Percentiles rank a stretch among this genome's conserved stretches.
Evolutionary conservation across 163 green algal species (phyloP).

Genomic region (Prototheca wickerhamii): DNA sequence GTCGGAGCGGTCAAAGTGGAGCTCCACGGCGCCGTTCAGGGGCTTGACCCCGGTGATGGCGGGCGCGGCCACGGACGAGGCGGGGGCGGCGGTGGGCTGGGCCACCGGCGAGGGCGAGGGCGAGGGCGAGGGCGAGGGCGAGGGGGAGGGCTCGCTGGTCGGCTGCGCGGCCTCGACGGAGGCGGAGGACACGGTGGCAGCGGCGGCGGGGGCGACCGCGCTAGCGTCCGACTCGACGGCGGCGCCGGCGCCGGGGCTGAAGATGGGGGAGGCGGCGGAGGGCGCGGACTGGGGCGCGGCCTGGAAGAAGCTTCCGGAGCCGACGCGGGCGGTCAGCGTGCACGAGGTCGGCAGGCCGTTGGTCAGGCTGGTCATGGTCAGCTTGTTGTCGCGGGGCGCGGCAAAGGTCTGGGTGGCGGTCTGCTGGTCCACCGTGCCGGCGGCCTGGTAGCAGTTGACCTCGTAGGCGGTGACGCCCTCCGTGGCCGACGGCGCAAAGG

Average conservation of each 20-base stretch:
- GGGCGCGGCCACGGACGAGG: not conserved
- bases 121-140: too few species aligned
- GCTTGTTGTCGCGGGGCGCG: not conserved
- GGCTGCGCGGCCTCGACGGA: not conserved
- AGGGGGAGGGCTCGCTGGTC: too few species aligned
- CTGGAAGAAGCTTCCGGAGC: not conserved
- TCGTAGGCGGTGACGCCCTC: not conserved
- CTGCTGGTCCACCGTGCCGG: constrained; percentile 5
- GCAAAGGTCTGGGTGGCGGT: not conserved
- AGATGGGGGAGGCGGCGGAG: not conserved
- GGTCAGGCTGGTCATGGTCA: not conserved
- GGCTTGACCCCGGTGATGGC: not conserved
- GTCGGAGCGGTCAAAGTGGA: not conserved
- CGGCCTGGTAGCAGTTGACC: not conserved
- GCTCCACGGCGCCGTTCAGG: not conserved
- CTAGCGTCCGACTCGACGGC: not conserved
- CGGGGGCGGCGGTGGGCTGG: not conserved
- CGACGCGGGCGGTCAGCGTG: not conserved
- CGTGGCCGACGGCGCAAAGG: not conserved
- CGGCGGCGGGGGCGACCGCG: too few species aligned
- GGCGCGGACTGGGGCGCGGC: not conserved
- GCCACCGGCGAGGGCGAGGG: too few species aligned
- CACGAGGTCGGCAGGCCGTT: not conserved
- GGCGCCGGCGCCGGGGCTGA: not conserved
- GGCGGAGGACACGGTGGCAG: not conserved